Evolutionary conservation across 1,139 yeast genomes (phyloP).

Genomic region (Arxiozyma bovina): DNA sequence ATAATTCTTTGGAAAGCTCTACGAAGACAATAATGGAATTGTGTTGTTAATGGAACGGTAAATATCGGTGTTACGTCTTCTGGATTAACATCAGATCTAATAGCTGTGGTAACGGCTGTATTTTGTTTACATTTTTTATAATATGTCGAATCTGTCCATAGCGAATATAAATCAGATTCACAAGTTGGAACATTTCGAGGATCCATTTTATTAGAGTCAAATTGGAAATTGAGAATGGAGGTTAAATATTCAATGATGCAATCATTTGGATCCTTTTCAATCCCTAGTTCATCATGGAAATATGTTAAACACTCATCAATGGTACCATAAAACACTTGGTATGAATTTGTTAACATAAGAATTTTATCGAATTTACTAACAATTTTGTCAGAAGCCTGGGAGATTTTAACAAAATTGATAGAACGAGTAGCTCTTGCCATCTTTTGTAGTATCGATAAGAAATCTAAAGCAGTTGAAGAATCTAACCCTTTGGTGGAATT

Average conservation of each 20-base stretch:
- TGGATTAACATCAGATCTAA: slow-evolving; percentile 27
- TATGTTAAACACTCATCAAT: slow-evolving; percentile 35
- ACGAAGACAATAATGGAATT: slow-evolving; percentile 35
- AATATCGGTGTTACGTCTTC: slow-evolving; percentile 34
- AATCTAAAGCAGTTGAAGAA: slow-evolving; percentile 46
- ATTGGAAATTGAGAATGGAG: slow-evolving; percentile 39
- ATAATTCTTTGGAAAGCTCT: slow-evolving; percentile 40
- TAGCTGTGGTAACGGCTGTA: slow-evolving; percentile 21
- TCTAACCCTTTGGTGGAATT: slow-evolving; percentile 46
- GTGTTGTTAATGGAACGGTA: slow-evolving; percentile 33
- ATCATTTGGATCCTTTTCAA: slow-evolving; percentile 42
- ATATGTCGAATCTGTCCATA: slow-evolving; percentile 54
- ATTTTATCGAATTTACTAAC: slow-evolving; percentile 42
- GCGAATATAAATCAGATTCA: slow-evolving; percentile 52
- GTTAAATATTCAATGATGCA: slow-evolving; percentile 49
- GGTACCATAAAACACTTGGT: slow-evolving; percentile 42
- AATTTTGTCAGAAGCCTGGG: slow-evolving; percentile 45
- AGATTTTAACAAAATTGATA: slow-evolving; percentile 42
- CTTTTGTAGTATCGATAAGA: slow-evolving; percentile 37
- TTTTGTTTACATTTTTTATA: slow-evolving; percentile 34
- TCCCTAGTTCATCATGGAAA: slow-evolving; percentile 40
- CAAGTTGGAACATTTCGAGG: slow-evolving; percentile 22
- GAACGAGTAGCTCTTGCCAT: slow-evolving; percentile 38
- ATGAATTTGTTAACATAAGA: slow-evolving; percentile 37
- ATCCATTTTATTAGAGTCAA: slow-evolving; percentile 5